Evolutionary conservation across 805 yeast genomes (phyloP), one percentile per base, ranked within the genome.

Genomic region (Sugiyamaella smithiae): DNA sequence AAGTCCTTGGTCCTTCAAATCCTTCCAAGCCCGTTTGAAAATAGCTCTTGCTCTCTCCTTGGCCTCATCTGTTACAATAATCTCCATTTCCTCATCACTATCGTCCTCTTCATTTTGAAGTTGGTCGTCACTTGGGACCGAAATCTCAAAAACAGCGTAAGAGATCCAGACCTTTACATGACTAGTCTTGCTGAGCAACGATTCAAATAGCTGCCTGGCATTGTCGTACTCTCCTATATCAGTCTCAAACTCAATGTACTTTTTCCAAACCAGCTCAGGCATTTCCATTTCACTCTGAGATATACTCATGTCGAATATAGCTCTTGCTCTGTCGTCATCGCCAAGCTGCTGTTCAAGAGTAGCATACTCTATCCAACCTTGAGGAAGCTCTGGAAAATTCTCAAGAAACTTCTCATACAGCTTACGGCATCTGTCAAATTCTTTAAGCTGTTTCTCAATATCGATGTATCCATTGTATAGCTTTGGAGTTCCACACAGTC

Each of bases 381-480:
- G 60, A 0, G 72, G 59, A 5, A 70, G 52, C 2, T 54, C 49
- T 0, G 82, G 74, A 54, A 69, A 74, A 1, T 61, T 55, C 54
- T 80, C 83, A n/a, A 86, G 54, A 68, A 76, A 78, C 59, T 79
- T 82, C 54, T 82, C 86, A 62, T 80, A 88, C 2, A 93, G 60
- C 61, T 70, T 80, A 26, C 98, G 69, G 5, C 84, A 89, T 29
- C 97, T 67, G 52, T 85, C 95, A 72, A 85, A 85, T 58, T 89
- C 93, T 31, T 85, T 85, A 40, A 90, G 63, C 46, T 72, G 68
- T 32, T 69, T 70, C 61, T 91, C 97, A 29, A 89, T 55, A 1
- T 67, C 70, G 41, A 91, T 82, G 65, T 93, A 93, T 51, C 72
- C 72, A 52, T 68, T 70, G 60, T 84, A 81, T 0, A 87, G 65